Evolutionary conservation across 169 alveolate genomes (phyloP), one percentile per base, ranked within the genome.

Genomic region (Cryptosporidium ubiquitum): DNA sequence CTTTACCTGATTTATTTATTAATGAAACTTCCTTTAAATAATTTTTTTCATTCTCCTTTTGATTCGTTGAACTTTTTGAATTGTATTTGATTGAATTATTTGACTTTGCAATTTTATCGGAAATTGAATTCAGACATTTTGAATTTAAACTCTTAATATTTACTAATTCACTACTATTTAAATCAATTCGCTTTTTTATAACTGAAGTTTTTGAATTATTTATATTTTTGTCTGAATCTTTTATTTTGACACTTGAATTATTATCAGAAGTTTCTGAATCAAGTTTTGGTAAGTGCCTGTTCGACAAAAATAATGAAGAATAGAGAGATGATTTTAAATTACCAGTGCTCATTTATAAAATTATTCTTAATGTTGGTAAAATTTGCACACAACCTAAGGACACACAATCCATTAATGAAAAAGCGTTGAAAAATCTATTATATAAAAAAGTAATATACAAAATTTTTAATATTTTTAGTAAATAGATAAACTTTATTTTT

Each of bases 261-360:
- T 12, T 23, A 0, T 20, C 66, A 20, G 37, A 2, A 23, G 37
- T 10, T 55, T 23, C 66, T 23, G 66, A 55, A 55, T 26, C 16
- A 55, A 26, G 29, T 1, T 26, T 64, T 23, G 31, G 4, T 18
- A 6, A 35, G 0, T 33, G 42, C 7, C 47, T 29, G 10, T 26
- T 64, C 16, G 71, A 64, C 33, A 64, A 33, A 1, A 64, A 64
- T 29, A 64, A 64, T 64, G 71, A 64, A 35, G 71, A 64, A 64
- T 64, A 64, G 29, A 64, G 71, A 64, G 71, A 64, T 14, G 71
- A 64, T 7, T 64, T 64, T 49, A 64, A 64, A 64, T 31, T 64
- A 64, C 29, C 29, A 14, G 71, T 16, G 51, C 51, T 64, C 71
- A 64, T 64, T 33, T 55, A n/a, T n/a, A n/a, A n/a, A n/a, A n/a